These are phyloP conservation scores for Gossypium davidsonii DNA, from an alignment of 441 rosid genomes.

Conservation along the genomic window DNA sequence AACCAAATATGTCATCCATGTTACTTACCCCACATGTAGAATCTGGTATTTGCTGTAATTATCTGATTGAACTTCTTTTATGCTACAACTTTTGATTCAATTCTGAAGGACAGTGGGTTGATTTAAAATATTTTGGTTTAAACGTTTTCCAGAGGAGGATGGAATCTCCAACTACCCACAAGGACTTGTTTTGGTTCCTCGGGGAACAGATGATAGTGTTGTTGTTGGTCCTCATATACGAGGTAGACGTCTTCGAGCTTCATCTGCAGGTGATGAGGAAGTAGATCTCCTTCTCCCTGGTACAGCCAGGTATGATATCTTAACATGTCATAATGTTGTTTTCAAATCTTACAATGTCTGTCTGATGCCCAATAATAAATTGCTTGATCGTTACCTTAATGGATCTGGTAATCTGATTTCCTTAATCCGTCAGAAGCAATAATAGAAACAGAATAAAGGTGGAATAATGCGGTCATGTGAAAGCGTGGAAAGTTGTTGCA, in stretches of 20 bases:
- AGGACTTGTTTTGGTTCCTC: conserved; percentile 90
- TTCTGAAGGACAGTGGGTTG: neutral
- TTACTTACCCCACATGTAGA: neutral
- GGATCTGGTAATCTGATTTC: neutral
- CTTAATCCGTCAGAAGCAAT: neutral
- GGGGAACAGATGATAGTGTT: conserved; percentile 57
- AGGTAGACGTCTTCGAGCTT: conserved; percentile 84
- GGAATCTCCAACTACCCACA: conserved; percentile 72
- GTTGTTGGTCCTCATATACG: conserved; percentile 88
- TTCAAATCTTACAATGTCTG: neutral
- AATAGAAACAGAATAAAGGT: neutral
- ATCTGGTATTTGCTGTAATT: neutral
- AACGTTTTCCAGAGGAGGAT: conserved; percentile 55
- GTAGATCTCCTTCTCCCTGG: conserved; percentile 99
- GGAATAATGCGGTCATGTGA: neutral
- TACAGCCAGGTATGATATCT: conserved; percentile 68
- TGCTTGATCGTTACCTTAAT: neutral
- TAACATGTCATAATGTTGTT: neutral
- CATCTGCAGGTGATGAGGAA: conserved; percentile 85
- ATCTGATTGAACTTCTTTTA: neutral
- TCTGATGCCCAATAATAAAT: neutral
- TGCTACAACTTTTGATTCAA: neutral
- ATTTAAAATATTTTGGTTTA: conserved; percentile 19
- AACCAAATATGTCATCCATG: neutral
- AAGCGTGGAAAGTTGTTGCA: neutral